Base-by-base conservation (phyloP, 495 filamentous ascomycete genomes). In the Trypethelium eluteriae region DNA sequence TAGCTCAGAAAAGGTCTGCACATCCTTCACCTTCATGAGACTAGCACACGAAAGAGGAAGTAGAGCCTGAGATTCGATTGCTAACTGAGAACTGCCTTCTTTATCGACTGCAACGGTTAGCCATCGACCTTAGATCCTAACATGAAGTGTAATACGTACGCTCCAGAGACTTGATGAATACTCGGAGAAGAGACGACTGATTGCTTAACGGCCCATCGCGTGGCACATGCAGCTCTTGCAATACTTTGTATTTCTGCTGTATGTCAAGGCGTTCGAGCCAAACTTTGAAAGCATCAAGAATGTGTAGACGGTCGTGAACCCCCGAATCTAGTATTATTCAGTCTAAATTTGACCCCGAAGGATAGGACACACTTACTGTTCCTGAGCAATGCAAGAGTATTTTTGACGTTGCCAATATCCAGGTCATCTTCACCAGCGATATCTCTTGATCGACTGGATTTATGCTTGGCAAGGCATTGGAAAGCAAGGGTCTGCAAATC, bases 141-240 rank as follows among this genome's bases (percentile, higher is more conserved):
- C 3, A n/a, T 16, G 35, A 49, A 3, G 39, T n/a, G 16, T 25
- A 16, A 4, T 12, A 32, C 39, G 34, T 32, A 49, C 38, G 25
- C 32, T 46, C 63, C 12, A 64, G 41, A 44, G 53, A 59, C 14
- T 5, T 59, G 4, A 50, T 25, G 63, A 46, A n/a, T 32, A 64
- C 63, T 49, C 2, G 41, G 5, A 46, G 25, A 36, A 59, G 53
- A 9, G 53, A 59, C 18, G 53, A 34, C 34, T 9, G 4, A 10
- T 36, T 36, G 14, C 14, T 34, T 18, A 14, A 36, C 36, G 18
- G 2, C 36, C 7, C 53, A 35, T 36, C 32, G 11, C 36, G 7
- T 7, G 32, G 7, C 25, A 18, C 34, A 7, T 35, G 53, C 7
- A 59, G 53, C 53, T 59, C 5, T 35, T 59, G 18, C 7, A 5